phyloP scores from a whole-genome alignment of 169 alveolate genomes.

The Babesia ovis region DNA sequence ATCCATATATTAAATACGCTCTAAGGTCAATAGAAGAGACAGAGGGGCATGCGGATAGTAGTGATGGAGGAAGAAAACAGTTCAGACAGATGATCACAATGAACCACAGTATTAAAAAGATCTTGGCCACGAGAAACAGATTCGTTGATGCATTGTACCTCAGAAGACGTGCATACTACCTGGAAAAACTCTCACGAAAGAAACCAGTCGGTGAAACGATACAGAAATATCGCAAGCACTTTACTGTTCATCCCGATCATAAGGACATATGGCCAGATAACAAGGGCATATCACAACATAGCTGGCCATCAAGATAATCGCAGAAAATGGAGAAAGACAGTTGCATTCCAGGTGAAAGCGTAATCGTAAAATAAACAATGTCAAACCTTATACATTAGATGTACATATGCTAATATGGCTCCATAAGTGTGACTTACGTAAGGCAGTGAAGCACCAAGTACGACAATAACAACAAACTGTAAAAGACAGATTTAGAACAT shows the following conservation, averaged over 20 bases:
- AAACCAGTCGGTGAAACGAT: conserved; percentile 72
- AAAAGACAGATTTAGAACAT: no score
- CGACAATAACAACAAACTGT: no score
- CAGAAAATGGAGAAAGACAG: not conserved
- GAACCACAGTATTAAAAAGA: conserved; percentile 5
- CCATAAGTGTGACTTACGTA: no score
- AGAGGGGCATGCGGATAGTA: no score
- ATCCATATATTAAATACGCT: conserved; percentile 43
- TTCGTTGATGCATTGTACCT: conserved; percentile 75
- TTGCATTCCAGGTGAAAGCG: no score
- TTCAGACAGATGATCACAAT: conserved; percentile 23
- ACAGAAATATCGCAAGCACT: conserved; percentile 74
- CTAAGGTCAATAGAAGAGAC: conserved; percentile 17
- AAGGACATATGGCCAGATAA: conserved; percentile 79
- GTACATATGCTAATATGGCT: no score
- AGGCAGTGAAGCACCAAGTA: not conserved
- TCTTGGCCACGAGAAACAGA: conserved; percentile 64
- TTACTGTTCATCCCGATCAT: conserved; percentile 75
- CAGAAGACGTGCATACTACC: conserved; percentile 73
- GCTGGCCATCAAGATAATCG: conserved; percentile 63
- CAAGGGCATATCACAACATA: conserved; percentile 74
- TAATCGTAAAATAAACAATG: no score
- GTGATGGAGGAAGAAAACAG: not conserved
- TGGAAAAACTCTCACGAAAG: conserved; percentile 74
- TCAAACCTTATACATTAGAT: no score